Percentiles rank a stretch among this genome's conserved stretches.
Evolutionary conservation across 768 basidiomycete species (phyloP).

Genomic region (Xanthoconium purpureum): DNA sequence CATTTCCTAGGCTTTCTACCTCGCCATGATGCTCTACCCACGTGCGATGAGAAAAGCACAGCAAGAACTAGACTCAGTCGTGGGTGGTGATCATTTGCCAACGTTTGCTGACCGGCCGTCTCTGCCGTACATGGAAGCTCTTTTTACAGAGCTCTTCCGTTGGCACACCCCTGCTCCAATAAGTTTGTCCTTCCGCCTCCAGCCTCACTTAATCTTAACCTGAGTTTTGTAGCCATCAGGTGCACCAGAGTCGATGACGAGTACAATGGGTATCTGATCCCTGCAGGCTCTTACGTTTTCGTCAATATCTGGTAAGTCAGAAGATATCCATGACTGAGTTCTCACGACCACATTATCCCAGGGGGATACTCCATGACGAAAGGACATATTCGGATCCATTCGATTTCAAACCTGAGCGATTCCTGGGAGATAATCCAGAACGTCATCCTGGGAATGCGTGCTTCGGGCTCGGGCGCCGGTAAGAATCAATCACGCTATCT

Average conservation of each 20-base stretch:
- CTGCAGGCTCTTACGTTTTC: constrained; percentile 17
- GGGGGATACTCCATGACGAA: constrained; percentile 20
- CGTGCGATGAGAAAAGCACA: constrained; percentile 25
- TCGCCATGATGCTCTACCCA: constrained; percentile 31
- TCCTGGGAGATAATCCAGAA: constrained; percentile 21
- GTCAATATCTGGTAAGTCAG: constrained; percentile 19
- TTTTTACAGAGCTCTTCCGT: constrained; percentile 26
- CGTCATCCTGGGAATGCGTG: constrained; percentile 9
- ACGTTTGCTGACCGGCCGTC: constrained; percentile 22
- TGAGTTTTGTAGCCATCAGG: constrained; percentile 6
- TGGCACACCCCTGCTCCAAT: constrained; percentile 20
- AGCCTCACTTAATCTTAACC: not conserved
- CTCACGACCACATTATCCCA: not conserved
- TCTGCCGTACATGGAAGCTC: constrained; percentile 28
- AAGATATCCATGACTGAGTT: not conserved
- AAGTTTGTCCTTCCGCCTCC: not conserved
- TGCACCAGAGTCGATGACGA: constrained; percentile 11
- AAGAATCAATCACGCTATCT: not conserved
- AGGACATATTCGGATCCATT: constrained; percentile 14
- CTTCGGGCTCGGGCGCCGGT: constrained; percentile 23
- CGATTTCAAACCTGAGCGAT: constrained; percentile 25
- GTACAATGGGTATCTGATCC: constrained; percentile 23
- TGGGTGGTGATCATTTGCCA: constrained; percentile 25
- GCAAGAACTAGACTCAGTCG: constrained; percentile 27
- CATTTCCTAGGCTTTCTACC: constrained; percentile 15